Base-by-base conservation (phyloP, 1,284 basidiomycete species). In the Pseudozyma pruni region DNA sequence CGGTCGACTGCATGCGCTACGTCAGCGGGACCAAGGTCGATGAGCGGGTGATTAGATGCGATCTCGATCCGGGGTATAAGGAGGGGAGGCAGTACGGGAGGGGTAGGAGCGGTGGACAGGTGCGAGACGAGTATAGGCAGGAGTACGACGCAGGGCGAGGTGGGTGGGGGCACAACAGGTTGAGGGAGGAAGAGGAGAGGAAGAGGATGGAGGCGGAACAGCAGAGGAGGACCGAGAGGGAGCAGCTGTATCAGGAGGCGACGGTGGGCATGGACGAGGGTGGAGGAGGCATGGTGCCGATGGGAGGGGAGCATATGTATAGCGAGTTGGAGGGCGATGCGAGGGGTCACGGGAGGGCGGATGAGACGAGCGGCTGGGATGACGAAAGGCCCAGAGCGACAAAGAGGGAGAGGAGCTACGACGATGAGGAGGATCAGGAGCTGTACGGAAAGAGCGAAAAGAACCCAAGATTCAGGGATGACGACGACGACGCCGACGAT, bases 21-120 rank as follows among this genome's bases (percentile, higher is more conserved):
- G 89, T 98, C 66, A 93, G 91, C 46, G 95, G 95, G 14, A 96
- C 95, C 31, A 98, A 98, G 85, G 88, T 99, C n/a, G 96, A 99
- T 84, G 96, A 99, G 83, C 90, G 96, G 25, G 92, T 99, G 72
- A 96, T 99, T 71, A 91, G 96, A 43, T 98, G 95, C 78, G 96
- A 99, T 84, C 85, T 99, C 71, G 96, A 99, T 84, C 87, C 94
- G n/a, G 96, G 96, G 1, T 99, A 98, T 84, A 90, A 90, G 76
- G 96, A 98, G 81, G 96, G 96, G 8, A 86, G 96, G 50, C 96
- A 99, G 84, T 99, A 98, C 77, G 96, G 96, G 19, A 87, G 96
- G 68, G 96, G 96, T 20, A 93, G 93, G 83, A 94, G 92, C 70
- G 96, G 96, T 38, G 96, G 96, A 0, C 96, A 98, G 85, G 90